Evolutionary conservation across 495 filamentous ascomycete genomes (phyloP), one percentile per base, ranked within the genome.

Genomic region (Podospora australis): DNA sequence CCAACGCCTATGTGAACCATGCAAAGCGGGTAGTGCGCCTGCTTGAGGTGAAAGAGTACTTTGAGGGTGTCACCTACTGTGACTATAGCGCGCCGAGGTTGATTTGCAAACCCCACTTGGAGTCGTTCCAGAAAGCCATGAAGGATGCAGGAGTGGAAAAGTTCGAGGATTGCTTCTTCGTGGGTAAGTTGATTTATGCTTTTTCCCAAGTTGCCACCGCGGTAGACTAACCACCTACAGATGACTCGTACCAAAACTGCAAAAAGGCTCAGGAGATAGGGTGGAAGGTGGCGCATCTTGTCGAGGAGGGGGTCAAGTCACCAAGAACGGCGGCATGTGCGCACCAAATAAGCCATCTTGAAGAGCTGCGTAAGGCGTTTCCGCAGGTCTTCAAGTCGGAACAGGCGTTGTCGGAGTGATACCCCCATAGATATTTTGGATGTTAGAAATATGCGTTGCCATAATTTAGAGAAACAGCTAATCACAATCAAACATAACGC

Each of bases 1-100:
- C 94, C 0, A 99, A 99, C 59, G 94, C 94, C 30, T 95, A 96
- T 59, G 68, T 95, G 53, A 97, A 73, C 35, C 94, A 99, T 58
- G 94, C 78, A 5, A 80, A 77, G 52, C 69, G 90, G 16, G 92
- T 99, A 6, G 78, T 97, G 13, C 80, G 74, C 53, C 63, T 99
- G 22, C 72, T 99, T 2, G 82, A 78, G 22, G 66, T 97, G 16
- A 88, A 94, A 10, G 88, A 94, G 65, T 66, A 88, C 21, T 97
- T 97, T 63, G 91, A 95, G 55, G 91, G 91, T 0, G 74, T 96
- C 49, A 96, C 92, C 0, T 96, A 80, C 58, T 98, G 92, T 58
- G 87, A 98, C 62, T 98, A 96, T 65, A 69, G 63, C 29, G 54
- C 74, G 8, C 57, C 75, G 38, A 78, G 72, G 6, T 69, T 98